A percentile compares a stretch with the other conserved stretches of the same genome.
These are phyloP conservation scores for Parathielavia appendiculata DNA, from an alignment of 495 filamentous ascomycete species.

Conservation along the genomic window DNA sequence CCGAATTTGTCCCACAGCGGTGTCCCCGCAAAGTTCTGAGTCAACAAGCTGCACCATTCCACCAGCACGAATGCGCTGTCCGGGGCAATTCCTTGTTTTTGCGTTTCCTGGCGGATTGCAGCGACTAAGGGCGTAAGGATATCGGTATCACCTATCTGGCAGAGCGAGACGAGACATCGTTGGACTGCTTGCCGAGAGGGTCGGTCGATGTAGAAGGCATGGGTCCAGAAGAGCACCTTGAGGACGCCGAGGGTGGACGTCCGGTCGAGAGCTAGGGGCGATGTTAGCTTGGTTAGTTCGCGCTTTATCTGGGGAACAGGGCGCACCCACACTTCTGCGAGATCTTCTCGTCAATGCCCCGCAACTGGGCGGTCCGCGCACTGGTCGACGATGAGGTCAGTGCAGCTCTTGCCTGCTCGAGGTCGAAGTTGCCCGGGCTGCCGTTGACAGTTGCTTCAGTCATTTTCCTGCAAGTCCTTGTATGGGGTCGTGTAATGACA, in stretches of 20 bases:
- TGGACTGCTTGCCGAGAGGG: conserved; percentile 75
- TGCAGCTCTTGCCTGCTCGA: conserved; percentile 31
- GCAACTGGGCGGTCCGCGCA: conserved; percentile 40
- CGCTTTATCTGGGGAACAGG: background rate
- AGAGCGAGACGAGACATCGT: conserved; percentile 62
- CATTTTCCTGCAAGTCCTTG: conserved; percentile 37
- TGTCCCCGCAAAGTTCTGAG: conserved; percentile 54
- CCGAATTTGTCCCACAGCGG: conserved; percentile 61
- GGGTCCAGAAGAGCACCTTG: conserved; percentile 72
- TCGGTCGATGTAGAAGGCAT: conserved; percentile 81
- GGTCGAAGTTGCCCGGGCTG: conserved; percentile 34
- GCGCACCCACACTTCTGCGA: conserved; percentile 39
- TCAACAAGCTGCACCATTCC: conserved; percentile 77
- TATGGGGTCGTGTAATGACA: conserved; percentile 31
- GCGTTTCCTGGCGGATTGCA: conserved; percentile 56
- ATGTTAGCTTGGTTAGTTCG: background rate
- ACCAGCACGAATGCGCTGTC: conserved; percentile 81
- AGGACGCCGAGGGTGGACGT: conserved; percentile 45
- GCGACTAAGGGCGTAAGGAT: conserved; percentile 57
- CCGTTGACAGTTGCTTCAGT: conserved; percentile 38
- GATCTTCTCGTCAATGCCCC: conserved; percentile 44
- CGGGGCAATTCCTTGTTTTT: conserved; percentile 68
- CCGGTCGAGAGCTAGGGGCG: conserved; percentile 36
- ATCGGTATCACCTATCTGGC: conserved; percentile 49
- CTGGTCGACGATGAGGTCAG: conserved; percentile 49